Percentiles rank a stretch among this genome's conserved stretches.
phyloP scores from a whole-genome alignment of 2,329 filamentous ascomycete species.

The Penicillium expansum region DNA sequence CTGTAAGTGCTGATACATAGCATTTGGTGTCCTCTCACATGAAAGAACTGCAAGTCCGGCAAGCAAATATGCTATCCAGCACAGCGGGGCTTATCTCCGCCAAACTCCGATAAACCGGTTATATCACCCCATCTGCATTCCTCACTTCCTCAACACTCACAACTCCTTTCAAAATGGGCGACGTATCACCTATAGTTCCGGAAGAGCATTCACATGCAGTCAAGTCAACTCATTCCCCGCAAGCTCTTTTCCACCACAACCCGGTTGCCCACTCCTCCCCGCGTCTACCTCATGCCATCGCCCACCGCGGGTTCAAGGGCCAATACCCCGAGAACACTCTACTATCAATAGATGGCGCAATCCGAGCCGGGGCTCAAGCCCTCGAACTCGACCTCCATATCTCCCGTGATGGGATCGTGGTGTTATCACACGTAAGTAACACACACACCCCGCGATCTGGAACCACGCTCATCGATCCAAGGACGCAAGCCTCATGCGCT shows the following conservation, averaged over 20 bases:
- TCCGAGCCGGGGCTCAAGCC: constrained; percentile 71
- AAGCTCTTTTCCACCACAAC: constrained; percentile 18
- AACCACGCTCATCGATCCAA: constrained; percentile 35
- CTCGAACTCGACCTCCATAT: constrained; percentile 88
- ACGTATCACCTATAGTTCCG: not conserved
- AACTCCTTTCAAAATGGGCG: constrained; percentile 9
- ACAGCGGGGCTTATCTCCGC: constrained; percentile 14
- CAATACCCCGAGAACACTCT: constrained; percentile 83
- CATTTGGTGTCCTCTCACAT: not conserved
- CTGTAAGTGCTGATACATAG: not conserved
- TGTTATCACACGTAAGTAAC: constrained; percentile 75
- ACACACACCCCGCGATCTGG: not conserved
- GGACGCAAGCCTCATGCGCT: constrained; percentile 75
- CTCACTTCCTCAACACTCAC: not conserved
- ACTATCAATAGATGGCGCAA: constrained; percentile 70
- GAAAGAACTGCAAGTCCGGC: not conserved
- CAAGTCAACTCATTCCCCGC: constrained; percentile 2
- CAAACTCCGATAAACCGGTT: constrained; percentile 13
- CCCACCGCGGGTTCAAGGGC: constrained; percentile 58
- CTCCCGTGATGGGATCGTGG: constrained; percentile 76
- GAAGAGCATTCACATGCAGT: not conserved
- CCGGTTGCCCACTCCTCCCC: not conserved
- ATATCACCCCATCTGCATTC: constrained; percentile 3
- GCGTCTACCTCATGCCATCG: constrained; percentile 38
- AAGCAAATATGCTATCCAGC: not conserved